Evolutionary conservation across 345 rosid species (phyloP).

Genomic region (Sonneratia caseolaris): DNA sequence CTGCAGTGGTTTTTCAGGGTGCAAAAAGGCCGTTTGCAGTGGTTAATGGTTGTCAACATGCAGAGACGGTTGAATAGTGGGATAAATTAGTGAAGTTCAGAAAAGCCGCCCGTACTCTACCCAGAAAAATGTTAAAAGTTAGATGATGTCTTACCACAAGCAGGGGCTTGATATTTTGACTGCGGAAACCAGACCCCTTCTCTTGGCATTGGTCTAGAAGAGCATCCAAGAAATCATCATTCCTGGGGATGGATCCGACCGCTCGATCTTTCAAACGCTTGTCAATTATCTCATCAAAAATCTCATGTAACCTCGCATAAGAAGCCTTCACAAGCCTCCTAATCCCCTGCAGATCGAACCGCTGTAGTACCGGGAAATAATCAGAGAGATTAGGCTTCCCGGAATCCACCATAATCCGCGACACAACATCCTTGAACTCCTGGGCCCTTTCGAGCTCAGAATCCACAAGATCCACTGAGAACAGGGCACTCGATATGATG

Average conservation of each 20-base stretch:
- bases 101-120: no score
- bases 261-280: constrained; percentile 15
- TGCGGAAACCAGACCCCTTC: constrained; percentile 10
- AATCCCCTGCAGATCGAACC: constrained; percentile 9
- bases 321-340: background rate
- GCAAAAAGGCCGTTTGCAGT: no score
- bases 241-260: background rate
- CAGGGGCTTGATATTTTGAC: constrained; percentile 21
- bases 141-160: constrained; percentile 18
- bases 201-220: constrained; percentile 23
- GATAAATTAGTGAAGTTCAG: no score
- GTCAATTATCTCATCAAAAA: constrained; percentile 10
- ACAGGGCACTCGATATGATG: constrained; percentile 10
- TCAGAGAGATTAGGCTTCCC: constrained; percentile 14
- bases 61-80: no score
- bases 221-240: constrained; percentile 26
- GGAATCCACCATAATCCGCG: constrained; percentile 6
- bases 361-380: constrained; percentile 6
- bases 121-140: no score
- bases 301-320: constrained; percentile 1
- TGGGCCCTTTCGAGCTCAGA: background rate
- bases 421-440: constrained; percentile 10
- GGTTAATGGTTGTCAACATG: no score
- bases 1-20: no score
- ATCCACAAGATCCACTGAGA: constrained; percentile 12